These are phyloP conservation scores for Cercospora canescens DNA, from an alignment of 2,329 filamentous ascomycete genomes.

Conservation along the genomic window DNA sequence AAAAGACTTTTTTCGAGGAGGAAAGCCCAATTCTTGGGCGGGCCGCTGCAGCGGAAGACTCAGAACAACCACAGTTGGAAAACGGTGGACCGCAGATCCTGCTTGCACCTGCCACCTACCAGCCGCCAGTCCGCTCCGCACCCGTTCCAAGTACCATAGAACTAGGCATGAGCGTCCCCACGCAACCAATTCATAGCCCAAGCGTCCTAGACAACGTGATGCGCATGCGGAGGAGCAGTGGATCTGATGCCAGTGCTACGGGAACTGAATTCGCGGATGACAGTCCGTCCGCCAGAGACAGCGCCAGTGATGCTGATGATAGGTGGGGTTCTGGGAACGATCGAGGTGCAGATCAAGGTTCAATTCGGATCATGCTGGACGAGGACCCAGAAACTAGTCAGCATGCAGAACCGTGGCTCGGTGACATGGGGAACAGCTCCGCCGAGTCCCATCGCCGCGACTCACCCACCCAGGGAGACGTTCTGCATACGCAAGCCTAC, in stretches of 20 bases:
- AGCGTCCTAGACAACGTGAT: constrained; percentile 35
- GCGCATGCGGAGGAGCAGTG: constrained; percentile 35
- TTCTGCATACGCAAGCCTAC: constrained; percentile 22
- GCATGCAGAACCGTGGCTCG: constrained; percentile 24
- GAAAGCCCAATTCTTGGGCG: constrained; percentile 67
- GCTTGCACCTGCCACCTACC: constrained; percentile 31
- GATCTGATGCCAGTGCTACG: constrained; percentile 30
- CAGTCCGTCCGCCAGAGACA: constrained; percentile 28
- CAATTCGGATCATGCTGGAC: constrained; percentile 39
- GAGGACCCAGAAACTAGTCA: constrained; percentile 26
- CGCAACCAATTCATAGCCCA: constrained; percentile 26
- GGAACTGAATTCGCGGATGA: constrained; percentile 37
- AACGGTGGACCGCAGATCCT: constrained; percentile 19
- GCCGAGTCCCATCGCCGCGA: constrained; percentile 13
- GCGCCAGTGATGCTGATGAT: constrained; percentile 28
- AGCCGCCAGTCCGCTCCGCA: constrained; percentile 16
- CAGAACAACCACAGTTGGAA: constrained; percentile 9
- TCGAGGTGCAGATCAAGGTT: constrained; percentile 31
- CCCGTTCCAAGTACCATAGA: constrained; percentile 17
- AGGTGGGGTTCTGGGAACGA: constrained; percentile 29
- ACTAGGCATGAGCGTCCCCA: constrained; percentile 12
- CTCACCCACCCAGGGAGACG: constrained; percentile 16
- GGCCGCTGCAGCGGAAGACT: constrained; percentile 35
- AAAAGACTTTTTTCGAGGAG: constrained; percentile 46
- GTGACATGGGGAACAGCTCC: constrained; percentile 22